phyloP scores from a whole-genome alignment of 805 yeast species.

The Debaryomyces maramus region DNA sequence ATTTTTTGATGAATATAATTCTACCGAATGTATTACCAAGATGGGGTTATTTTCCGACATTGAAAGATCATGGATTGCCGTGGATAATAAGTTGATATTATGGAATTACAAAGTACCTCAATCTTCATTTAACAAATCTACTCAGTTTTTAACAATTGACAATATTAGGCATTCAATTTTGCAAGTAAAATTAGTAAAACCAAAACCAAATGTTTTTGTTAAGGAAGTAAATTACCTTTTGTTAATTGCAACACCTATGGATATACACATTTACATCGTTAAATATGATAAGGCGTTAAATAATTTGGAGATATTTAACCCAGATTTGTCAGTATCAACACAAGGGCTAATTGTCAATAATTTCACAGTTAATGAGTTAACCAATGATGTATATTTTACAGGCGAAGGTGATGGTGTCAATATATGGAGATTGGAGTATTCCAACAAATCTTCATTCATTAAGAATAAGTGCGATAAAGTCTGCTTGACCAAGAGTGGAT shows the following conservation, averaged over 20 bases:
- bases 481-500: conserved; percentile 71
- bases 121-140: conserved; percentile 40
- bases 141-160: conserved; percentile 77
- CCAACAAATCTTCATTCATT: conserved; percentile 84
- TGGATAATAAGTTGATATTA: conserved; percentile 75
- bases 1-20: conserved; percentile 69
- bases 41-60: conserved; percentile 85
- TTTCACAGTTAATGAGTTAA: conserved; percentile 55
- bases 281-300: conserved; percentile 45
- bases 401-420: conserved; percentile 78
- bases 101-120: conserved; percentile 76
- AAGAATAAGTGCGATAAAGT: conserved; percentile 78
- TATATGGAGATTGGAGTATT: conserved; percentile 85
- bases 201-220: conserved; percentile 78
- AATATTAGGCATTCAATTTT: conserved; percentile 77
- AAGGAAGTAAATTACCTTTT: conserved; percentile 72
- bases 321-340: conserved; percentile 76
- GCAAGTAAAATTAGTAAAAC: conserved; percentile 74
- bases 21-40: conserved; percentile 63
- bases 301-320: conserved; percentile 71
- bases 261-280: conserved; percentile 74
- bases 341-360: conserved; percentile 74
- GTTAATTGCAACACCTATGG: conserved; percentile 76
- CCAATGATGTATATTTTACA: conserved; percentile 81
- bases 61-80: conserved; percentile 80